Conservation (phyloP, 2,329 filamentous ascomycete species). For the Calonectria pteridis region DNA sequence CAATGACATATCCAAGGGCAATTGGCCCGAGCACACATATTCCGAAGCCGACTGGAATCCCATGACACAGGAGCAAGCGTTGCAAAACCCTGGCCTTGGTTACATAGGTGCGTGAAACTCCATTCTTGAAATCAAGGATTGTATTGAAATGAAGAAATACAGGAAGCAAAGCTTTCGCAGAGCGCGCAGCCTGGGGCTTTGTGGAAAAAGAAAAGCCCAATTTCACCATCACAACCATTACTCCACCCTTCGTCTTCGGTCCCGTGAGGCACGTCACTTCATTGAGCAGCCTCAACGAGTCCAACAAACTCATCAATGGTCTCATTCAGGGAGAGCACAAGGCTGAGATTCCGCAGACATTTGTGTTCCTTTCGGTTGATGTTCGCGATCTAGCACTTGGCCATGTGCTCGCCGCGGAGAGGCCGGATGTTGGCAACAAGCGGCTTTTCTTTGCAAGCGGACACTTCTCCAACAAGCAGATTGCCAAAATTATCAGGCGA, state of each 20-base stretch:
- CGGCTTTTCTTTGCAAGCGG: neutral
- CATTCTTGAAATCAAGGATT: neutral
- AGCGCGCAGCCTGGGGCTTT: neutral
- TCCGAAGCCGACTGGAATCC: neutral
- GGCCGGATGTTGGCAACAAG: neutral
- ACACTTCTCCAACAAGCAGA: neutral
- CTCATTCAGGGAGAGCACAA: neutral
- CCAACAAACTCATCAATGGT: neutral
- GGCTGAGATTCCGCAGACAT: neutral
- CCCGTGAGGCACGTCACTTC: neutral
- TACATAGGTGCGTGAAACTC: neutral
- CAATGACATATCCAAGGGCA: neutral
- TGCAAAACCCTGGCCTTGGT: neutral
- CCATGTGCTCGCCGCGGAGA: neutral
- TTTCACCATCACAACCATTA: neutral
- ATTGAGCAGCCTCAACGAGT: neutral
- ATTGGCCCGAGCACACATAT: neutral
- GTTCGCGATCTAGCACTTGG: neutral
- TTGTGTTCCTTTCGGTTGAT: neutral
- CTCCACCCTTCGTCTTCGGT: neutral
- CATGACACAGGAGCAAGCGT: neutral
- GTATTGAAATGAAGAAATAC: neutral
- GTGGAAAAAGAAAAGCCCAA: neutral
- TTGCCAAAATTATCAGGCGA: neutral
- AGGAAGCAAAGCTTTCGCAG: neutral